Percentiles rank a stretch among this genome's conserved stretches.
Conservation (phyloP, 2,329 filamentous ascomycete genomes). For the Fusarium caatingaense region DNA sequence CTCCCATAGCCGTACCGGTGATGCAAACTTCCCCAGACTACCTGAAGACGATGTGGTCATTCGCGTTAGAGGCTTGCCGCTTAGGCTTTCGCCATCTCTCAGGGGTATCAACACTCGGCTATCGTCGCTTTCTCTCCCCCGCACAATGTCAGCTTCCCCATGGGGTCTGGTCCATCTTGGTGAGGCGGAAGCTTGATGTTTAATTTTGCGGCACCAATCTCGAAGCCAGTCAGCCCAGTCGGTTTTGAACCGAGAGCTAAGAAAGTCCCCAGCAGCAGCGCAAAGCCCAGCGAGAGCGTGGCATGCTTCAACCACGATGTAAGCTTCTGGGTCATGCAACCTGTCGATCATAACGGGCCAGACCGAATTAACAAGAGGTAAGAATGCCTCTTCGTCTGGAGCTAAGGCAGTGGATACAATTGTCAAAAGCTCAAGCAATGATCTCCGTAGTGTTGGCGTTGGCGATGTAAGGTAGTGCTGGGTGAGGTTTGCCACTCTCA, state of each 20-base stretch:
- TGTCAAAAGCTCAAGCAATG: conserved; percentile 79
- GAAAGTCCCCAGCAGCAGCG: conserved; percentile 80
- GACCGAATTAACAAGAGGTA: conserved; percentile 88
- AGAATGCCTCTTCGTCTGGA: conserved; percentile 81
- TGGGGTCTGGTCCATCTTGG: conserved; percentile 21
- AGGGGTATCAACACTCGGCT: conserved; percentile 51
- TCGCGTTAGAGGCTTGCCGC: conserved; percentile 26
- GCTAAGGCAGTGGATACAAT: conserved; percentile 79
- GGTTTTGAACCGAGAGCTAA: conserved; percentile 77
- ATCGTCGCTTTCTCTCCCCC: conserved; percentile 30
- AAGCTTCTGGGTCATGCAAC: conserved; percentile 73
- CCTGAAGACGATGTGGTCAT: conserved; percentile 38
- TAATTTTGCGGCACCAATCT: conserved; percentile 60
- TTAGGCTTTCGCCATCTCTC: conserved; percentile 40
- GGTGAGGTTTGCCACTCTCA: conserved; percentile 83
- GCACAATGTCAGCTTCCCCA: conserved; percentile 37
- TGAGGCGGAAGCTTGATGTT: conserved; percentile 52
- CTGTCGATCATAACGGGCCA: conserved; percentile 85
- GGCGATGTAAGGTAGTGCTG: conserved; percentile 92
- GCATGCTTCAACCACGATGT: conserved; percentile 77
- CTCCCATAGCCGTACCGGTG: conserved; percentile 72
- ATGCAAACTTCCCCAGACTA: conserved; percentile 68
- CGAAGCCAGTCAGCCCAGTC: conserved; percentile 73
- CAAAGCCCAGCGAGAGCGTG: conserved; percentile 77
- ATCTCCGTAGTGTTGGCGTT: conserved; percentile 80